Evolutionary conservation across 768 basidiomycete species (phyloP).

Genomic region (Serpula lacrymans): DNA sequence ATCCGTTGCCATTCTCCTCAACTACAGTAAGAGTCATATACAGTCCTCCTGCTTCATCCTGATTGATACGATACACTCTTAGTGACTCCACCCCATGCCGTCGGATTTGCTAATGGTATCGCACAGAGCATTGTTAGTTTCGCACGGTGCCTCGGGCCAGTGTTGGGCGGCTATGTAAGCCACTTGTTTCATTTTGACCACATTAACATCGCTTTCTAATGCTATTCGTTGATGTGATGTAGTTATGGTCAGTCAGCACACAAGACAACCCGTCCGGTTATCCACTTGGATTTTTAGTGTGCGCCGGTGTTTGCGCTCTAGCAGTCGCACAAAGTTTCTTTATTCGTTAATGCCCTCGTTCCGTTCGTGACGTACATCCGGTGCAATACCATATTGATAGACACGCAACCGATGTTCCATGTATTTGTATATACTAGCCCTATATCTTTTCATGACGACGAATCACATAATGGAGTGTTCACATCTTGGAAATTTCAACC

Average conservation of each 20-base stretch:
- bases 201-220: slow-evolving; percentile 8
- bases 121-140: slow-evolving; percentile 95
- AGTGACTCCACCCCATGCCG: slow-evolving; percentile 90
- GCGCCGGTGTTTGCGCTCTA: slow-evolving; percentile 56
- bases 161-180: slow-evolving; percentile 75
- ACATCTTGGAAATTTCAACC: no score
- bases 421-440: no score
- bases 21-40: slow-evolving; percentile 59
- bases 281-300: slow-evolving; percentile 69
- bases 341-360: slow-evolving; percentile 50
- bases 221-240: slow-evolving; percentile 15
- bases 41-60: slow-evolving; percentile 1
- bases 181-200: slow-evolving; percentile 3
- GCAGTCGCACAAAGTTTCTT: slow-evolving; percentile 71
- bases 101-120: slow-evolving; percentile 92
- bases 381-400: no score
- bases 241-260: slow-evolving; percentile 77
- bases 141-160: slow-evolving; percentile 86
- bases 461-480: no score
- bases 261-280: slow-evolving; percentile 67
- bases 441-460: no score
- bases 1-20: slow-evolving; percentile 80
- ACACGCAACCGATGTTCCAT: no score
- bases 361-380: no score
- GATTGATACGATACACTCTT: slow-evolving; percentile 5